Conservation (phyloP, 2,329 filamentous ascomycete genomes). For the Diaporthe batatas region DNA sequence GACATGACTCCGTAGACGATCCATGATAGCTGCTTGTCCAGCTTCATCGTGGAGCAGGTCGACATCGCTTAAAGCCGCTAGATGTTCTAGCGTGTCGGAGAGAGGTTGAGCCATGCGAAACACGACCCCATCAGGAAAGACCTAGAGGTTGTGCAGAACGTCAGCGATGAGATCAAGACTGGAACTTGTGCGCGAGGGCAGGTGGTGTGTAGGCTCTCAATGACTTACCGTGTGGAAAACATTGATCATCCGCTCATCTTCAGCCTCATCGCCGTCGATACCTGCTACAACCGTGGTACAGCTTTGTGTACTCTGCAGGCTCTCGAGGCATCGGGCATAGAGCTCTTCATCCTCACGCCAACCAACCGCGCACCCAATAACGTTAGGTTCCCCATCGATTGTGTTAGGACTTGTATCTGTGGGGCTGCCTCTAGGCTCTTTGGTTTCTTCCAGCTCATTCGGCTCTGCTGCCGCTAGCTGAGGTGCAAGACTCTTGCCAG, state of each 20-base stretch:
- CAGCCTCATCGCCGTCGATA: conserved; percentile 27
- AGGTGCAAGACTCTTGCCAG: neutral
- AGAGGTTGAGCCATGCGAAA: conserved; percentile 21
- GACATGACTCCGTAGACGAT: conserved; percentile 6
- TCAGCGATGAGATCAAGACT: neutral
- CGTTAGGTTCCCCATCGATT: neutral
- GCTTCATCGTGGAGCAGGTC: conserved; percentile 1
- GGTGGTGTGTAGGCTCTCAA: accelerated
- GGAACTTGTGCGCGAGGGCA: neutral
- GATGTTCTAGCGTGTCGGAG: conserved; percentile 1
- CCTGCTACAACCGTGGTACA: conserved; percentile 21
- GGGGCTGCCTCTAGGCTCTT: neutral
- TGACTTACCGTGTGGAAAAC: conserved; percentile 16
- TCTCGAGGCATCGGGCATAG: conserved; percentile 17
- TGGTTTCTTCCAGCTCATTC: neutral
- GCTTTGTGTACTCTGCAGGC: neutral
- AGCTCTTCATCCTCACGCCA: conserved; percentile 32
- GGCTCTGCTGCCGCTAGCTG: neutral
- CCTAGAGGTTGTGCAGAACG: neutral
- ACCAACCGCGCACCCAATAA: conserved; percentile 14
- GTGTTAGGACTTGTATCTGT: too few relatives aligned
- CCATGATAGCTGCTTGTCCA: neutral
- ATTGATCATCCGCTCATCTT: conserved; percentile 16
- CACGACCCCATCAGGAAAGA: neutral
- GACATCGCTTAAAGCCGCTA: neutral